phyloP scores from a whole-genome alignment of 2,329 filamentous ascomycete genomes.

The Fusarium luffae region DNA sequence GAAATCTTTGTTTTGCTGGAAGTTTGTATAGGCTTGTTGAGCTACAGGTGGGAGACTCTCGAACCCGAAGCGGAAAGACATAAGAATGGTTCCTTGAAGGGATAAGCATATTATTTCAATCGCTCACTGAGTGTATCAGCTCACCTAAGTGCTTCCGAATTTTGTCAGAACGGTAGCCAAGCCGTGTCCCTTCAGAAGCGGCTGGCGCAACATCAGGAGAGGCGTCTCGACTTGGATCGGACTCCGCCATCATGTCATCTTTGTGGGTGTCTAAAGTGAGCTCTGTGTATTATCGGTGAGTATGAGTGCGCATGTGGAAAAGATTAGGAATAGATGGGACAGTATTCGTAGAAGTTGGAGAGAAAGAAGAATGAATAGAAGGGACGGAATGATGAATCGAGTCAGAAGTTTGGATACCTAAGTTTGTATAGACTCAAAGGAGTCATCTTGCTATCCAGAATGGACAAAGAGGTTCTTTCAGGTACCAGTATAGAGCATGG shows the following conservation, averaged over 20 bases:
- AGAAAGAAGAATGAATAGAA: not conserved
- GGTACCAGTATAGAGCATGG: conserved; percentile 5
- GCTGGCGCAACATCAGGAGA: not conserved
- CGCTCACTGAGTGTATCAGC: not conserved
- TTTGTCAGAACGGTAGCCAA: conserved; percentile 7
- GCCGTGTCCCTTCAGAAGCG: not conserved
- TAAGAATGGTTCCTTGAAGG: conserved; percentile 20
- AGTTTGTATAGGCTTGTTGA: conserved; percentile 20
- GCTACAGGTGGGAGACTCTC: conserved; percentile 28
- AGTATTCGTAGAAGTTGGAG: not conserved
- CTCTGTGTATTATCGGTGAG: not conserved
- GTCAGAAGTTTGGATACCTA: not conserved
- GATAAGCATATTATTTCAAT: conserved; percentile 2
- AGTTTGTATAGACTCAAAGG: conserved; percentile 4
- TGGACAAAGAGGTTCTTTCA: conserved; percentile 10
- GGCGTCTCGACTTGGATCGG: not conserved
- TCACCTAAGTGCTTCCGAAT: conserved; percentile 20
- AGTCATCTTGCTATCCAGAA: conserved; percentile 7
- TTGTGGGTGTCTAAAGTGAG: not conserved
- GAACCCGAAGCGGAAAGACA: conserved; percentile 18
- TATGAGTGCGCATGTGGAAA: not conserved
- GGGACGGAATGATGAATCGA: conserved; percentile 1
- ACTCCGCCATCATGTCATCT: conserved; percentile 15
- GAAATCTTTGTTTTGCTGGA: conserved; percentile 10
- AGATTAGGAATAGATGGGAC: not conserved